Base-by-base conservation (phyloP, 495 filamentous ascomycete genomes). In the Podospora appendiculata region DNA sequence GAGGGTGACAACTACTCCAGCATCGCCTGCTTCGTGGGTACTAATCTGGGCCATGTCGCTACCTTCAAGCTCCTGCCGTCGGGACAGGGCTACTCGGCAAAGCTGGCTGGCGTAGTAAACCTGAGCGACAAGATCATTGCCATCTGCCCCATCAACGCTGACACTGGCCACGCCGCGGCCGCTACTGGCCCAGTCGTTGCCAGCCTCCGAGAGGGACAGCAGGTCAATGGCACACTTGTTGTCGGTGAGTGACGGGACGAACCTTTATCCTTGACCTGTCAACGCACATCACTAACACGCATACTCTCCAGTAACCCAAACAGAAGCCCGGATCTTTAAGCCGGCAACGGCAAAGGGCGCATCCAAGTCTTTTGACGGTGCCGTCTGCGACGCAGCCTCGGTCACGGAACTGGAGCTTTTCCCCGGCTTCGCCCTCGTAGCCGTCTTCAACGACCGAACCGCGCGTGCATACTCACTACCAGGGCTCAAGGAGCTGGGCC, bases 1-100 rank as follows among this genome's bases (percentile, higher is more conserved):
- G 93, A 97, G 42, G 88, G 86, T 0, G 92, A 96, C 68, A 85
- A 88, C 55, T 98, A 95, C 61, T 96, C 92, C 7, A 95, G 88
- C 58, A 95, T 98, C 50, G 82, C 85, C 44, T 86, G 91, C 57
- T 95, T 96, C 60, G 86, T 93, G 4, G 93, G 94, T 9, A 97
- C 92, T 0, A 90, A 85, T 58, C 59, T 82, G 36, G 93, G 93
- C 17, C 85, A 85, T 52, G 70, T 96, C 32, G 82, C 82, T 16
- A 96, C 93, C 0, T 91, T 97, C 70, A 95, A 93, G 69, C 73
- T 98, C 14, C 70, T 97, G 8, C 93, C 93, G 3, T 73, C 81
- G 8, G 67, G 75, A 2, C 75, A 77, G 57, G 83, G 87, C 6
- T 97, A 94, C 65, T 75, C 77, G n/a, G 90, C 83, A 32, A 74